Base-by-base conservation (phyloP, 495 filamentous ascomycete genomes). In the Penicillium arizonense region DNA sequence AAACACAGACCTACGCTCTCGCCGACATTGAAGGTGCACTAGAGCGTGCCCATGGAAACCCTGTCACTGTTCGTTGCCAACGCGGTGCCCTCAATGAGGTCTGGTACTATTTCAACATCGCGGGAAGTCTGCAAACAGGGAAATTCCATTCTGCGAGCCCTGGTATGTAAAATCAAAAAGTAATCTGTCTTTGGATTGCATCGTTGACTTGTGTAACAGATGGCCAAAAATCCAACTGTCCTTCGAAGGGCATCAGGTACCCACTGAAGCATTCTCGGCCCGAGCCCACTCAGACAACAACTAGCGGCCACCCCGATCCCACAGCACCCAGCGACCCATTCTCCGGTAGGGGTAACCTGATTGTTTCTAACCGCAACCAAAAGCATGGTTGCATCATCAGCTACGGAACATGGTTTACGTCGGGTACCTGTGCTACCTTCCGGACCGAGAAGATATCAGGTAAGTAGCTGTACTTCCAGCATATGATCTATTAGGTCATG, bases 91-190 rank as follows among this genome's bases (percentile, higher is more conserved):
- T 96, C 23, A 86, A 91, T 59, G 86, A 95, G 70, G 82, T 89
- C 20, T 94, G 89, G 87, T 96, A 96, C 63, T 82, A 84, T 53
- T 96, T 87, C 73, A 87, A 92, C 57, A 82, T 96, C 10, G 80
- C 81, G 44, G 91, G 91, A 26, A 85, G 80, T 50, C 67, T 96
- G 35, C 87, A 90, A 63, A 85, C 78, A 5, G 91, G 90, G 21
- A 70, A 82, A 44, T 95, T 95, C 61, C 78, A 91, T 16, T 73
- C 88, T 16, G 73, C 82, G 0, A 50, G 75, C 13, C 83, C 83
- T 61, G 82, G 82, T 81, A 61, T n/a, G 68, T 56, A 14, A 23
- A 39, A 23, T 44, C 10, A 47, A 38, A 13, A 12, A 36, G 18
- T 18, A 18, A 33, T 10, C 20, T 32, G 11, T 32, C 13, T 13